phyloP scores from a whole-genome alignment of 768 basidiomycete species.

The Chiua virens region DNA sequence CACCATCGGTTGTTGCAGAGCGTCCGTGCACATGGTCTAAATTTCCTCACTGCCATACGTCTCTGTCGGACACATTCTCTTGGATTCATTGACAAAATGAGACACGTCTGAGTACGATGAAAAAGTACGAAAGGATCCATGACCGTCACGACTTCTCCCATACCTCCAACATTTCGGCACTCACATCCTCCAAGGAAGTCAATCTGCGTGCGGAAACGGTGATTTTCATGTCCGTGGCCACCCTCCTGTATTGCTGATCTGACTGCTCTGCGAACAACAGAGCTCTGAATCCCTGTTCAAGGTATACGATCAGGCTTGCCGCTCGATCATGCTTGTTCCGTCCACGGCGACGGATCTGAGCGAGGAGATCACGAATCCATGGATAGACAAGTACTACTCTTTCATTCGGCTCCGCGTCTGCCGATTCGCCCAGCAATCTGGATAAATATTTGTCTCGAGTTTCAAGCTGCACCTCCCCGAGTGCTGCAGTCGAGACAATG shows the following conservation, averaged over 20 bases:
- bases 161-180: background rate
- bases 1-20: too few species aligned
- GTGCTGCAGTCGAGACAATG: background rate
- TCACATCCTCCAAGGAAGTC: slow-evolving; percentile 1
- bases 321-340: background rate
- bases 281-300: slow-evolving; percentile 9
- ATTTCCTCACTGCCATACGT: too few species aligned
- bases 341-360: background rate
- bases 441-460: background rate
- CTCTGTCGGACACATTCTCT: too few species aligned
- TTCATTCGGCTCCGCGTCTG: too few species aligned
- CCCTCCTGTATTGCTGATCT: slow-evolving; percentile 16
- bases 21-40: too few species aligned
- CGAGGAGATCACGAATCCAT: slow-evolving; percentile 8
- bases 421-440: too few species aligned
- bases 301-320: background rate
- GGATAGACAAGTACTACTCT: slow-evolving; percentile 8
- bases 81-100: too few species aligned
- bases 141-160: slow-evolving; percentile 4
- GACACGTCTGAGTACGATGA: too few species aligned
- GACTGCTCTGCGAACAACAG: slow-evolving; percentile 7
- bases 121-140: too few species aligned
- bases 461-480: background rate
- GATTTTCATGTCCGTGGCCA: slow-evolving; percentile 4
- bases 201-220: background rate